These are phyloP conservation scores for Houttuynia cordata DNA, from an alignment of 164 flowering plant species.

Conservation along the genomic window DNA sequence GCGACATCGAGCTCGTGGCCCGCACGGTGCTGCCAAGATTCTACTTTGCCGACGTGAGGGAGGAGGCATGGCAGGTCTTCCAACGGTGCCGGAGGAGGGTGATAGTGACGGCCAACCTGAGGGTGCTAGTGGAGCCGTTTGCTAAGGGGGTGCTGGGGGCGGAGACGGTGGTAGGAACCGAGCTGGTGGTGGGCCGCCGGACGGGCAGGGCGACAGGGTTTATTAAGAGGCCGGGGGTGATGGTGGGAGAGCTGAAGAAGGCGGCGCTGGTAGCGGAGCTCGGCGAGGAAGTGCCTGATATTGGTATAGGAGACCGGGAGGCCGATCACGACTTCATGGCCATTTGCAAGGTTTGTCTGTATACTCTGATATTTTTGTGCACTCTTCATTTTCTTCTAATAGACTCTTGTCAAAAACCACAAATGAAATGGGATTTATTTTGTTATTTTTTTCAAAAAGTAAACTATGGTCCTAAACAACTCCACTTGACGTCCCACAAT, in stretches of 20 bases:
- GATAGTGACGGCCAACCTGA: conserved; percentile 45
- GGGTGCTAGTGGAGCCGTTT: conserved; percentile 68
- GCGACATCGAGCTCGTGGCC: conserved; percentile 43
- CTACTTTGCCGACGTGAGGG: conserved; percentile 61
- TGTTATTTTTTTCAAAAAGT: too few relatives aligned
- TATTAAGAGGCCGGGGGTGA: conserved; percentile 45
- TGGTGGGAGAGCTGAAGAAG: conserved; percentile 46
- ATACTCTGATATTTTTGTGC: too few relatives aligned
- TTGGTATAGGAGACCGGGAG: conserved; percentile 59
- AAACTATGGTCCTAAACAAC: too few relatives aligned
- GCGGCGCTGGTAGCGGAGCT: conserved; percentile 37
- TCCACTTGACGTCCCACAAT: too few relatives aligned
- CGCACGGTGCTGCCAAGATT: conserved; percentile 53
- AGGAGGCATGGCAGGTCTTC: conserved; percentile 57
- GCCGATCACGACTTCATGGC: conserved; percentile 65
- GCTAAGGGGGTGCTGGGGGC: conserved; percentile 39
- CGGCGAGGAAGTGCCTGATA: conserved; percentile 38
- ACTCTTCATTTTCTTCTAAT: background rate
- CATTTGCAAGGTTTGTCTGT: conserved; percentile 59
- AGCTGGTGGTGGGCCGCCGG: conserved; percentile 38
- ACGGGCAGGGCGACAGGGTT: conserved; percentile 60
- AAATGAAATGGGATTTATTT: too few relatives aligned
- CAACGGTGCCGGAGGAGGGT: conserved; percentile 30
- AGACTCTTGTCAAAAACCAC: too few relatives aligned
- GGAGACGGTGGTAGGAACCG: conserved; percentile 66